These are phyloP conservation scores for Aegilops sharonensis DNA, from an alignment of 176 grass and related monocot genomes.

Conservation along the genomic window DNA sequence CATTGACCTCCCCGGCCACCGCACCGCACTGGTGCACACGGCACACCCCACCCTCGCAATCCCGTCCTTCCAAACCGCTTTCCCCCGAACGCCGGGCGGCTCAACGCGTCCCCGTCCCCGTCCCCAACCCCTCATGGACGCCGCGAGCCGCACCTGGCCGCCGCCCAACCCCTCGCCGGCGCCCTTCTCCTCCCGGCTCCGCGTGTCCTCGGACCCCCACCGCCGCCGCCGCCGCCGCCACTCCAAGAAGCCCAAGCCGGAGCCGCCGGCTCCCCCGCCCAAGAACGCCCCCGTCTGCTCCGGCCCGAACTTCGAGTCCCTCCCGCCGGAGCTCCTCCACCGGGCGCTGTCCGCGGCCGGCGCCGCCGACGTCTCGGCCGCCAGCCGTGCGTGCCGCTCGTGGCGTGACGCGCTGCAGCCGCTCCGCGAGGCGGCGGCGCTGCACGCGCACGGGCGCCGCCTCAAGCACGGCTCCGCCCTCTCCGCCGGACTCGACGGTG, in stretches of 20 bases:
- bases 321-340: conserved; percentile 55
- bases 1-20: conserved; percentile 10
- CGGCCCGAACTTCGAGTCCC: conserved; percentile 32
- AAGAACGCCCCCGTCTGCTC: not conserved
- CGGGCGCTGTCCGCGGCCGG: conserved; percentile 29
- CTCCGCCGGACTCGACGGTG: not conserved
- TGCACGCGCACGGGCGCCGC: conserved; percentile 52
- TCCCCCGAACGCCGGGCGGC: conserved; percentile 13
- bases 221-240: not conserved
- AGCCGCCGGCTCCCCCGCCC: not conserved
- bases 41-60: not conserved
- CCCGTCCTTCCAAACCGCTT: not conserved
- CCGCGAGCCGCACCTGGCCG: conserved; percentile 51
- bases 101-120: not conserved
- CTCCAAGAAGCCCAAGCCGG: conserved; percentile 31
- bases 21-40: not conserved
- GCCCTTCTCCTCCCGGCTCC: conserved; percentile 33
- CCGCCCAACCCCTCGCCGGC: conserved; percentile 32
- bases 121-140: conserved; percentile 28
- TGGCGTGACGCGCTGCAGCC: conserved; percentile 71
- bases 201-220: not conserved
- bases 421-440: conserved; percentile 60
- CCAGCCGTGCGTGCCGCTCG: conserved; percentile 54
- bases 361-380: conserved; percentile 44
- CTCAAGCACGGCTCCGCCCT: conserved; percentile 36